A percentile compares a stretch with the other conserved stretches of the same genome.
Evolutionary conservation across 768 basidiomycete genomes (phyloP).

Genomic region (Suillus occidentalis): DNA sequence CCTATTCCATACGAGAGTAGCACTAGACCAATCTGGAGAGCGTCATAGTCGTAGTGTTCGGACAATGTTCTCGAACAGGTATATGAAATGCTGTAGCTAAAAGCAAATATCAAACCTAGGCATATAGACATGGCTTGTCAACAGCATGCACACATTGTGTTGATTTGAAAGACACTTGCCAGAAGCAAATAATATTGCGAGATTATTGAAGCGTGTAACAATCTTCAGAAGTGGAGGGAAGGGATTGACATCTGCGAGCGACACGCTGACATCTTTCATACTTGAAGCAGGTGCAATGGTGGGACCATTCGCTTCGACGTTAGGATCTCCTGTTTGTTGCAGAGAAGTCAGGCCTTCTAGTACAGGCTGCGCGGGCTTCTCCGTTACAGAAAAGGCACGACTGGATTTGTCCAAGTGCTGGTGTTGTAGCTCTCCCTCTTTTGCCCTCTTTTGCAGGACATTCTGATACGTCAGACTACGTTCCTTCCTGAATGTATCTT

Average conservation of each 20-base stretch:
- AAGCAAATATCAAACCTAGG: slow-evolving; percentile 64
- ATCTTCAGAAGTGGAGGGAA: slow-evolving; percentile 56
- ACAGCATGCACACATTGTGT: background rate
- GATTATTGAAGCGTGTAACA: slow-evolving; percentile 62
- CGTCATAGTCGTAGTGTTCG: slow-evolving; percentile 60
- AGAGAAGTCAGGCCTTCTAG: background rate
- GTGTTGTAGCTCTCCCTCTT: slow-evolving; percentile 17
- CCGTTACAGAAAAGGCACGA: background rate
- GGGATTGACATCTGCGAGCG: slow-evolving; percentile 68
- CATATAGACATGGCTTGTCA: background rate
- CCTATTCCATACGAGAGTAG: slow-evolving; percentile 70
- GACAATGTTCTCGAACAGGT: slow-evolving; percentile 69
- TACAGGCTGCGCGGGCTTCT: background rate
- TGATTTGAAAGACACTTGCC: slow-evolving; percentile 14
- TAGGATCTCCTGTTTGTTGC: slow-evolving; percentile 22
- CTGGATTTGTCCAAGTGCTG: slow-evolving; percentile 21
- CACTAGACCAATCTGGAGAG: slow-evolving; percentile 72
- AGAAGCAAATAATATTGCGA: slow-evolving; percentile 44
- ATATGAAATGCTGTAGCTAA: slow-evolving; percentile 66
- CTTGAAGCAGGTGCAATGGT: slow-evolving; percentile 10
- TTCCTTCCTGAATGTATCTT: slow-evolving; percentile 77
- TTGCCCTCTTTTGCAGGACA: slow-evolving; percentile 47
- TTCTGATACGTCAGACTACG: slow-evolving; percentile 76
- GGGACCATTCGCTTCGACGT: slow-evolving; percentile 9
- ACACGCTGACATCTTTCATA: slow-evolving; percentile 45